A percentile compares a stretch with the other conserved stretches of the same genome.
Evolutionary conservation across 257 asterid genomes (phyloP).

Genomic region (Buddleja alternifolia): DNA sequence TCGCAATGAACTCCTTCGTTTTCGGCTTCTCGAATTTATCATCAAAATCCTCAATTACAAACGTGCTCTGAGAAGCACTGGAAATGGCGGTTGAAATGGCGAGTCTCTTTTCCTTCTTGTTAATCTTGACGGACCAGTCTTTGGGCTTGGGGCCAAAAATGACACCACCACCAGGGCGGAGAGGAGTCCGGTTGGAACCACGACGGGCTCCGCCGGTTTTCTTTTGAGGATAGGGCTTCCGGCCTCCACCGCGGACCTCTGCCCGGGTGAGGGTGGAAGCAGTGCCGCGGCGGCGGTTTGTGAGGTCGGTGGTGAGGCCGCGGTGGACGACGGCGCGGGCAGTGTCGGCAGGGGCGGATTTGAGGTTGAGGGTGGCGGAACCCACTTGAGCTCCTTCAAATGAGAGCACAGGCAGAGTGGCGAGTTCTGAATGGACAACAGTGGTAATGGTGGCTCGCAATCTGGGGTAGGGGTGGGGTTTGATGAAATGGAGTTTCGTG

Average conservation of each 20-base stretch:
- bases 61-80: constrained; percentile 67
- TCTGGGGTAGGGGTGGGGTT: constrained; percentile 21
- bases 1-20: constrained; percentile 76
- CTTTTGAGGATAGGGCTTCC: constrained; percentile 84
- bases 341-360: constrained; percentile 81
- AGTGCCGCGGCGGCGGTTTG: constrained; percentile 89
- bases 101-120: constrained; percentile 80
- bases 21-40: constrained; percentile 84
- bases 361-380: constrained; percentile 67
- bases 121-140: constrained; percentile 89
- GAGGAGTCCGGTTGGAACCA: constrained; percentile 88
- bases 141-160: constrained; percentile 94
- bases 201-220: constrained; percentile 92
- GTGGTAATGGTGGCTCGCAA: constrained; percentile 26
- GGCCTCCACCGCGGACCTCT: constrained; percentile 93
- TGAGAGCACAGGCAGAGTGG: constrained; percentile 81
- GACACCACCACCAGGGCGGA: constrained; percentile 96
- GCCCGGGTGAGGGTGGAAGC: constrained; percentile 97
- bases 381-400: constrained; percentile 84
- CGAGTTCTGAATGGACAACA: constrained; percentile 55
- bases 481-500: constrained; percentile 38
- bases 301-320: constrained; percentile 86
- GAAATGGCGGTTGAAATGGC: constrained; percentile 89
- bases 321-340: constrained; percentile 99
- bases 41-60: constrained; percentile 84